A percentile compares a stretch with the other conserved stretches of the same genome.
Conservation (phyloP, 129 eudicot species). For the Flaveria robusta region DNA sequence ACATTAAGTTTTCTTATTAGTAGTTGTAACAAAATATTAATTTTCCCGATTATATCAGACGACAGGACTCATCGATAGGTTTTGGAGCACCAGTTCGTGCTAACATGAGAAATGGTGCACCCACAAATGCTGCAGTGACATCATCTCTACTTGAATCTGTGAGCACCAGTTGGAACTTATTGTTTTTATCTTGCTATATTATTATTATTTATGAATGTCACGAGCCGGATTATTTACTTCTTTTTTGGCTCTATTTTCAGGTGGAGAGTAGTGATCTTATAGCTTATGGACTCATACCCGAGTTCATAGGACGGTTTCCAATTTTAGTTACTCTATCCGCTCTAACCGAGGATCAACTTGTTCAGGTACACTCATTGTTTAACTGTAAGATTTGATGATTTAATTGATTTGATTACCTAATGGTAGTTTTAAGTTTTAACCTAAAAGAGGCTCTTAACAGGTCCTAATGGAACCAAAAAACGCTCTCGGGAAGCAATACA, state of each 20-base stretch:
- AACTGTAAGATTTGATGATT: no score
- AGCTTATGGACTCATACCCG: slow-evolving; percentile 93
- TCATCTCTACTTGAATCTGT: slow-evolving; percentile 81
- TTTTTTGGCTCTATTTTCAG: slow-evolving; percentile 41
- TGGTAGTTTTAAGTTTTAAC: not conserved
- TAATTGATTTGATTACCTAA: not conserved
- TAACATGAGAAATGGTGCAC: slow-evolving; percentile 78
- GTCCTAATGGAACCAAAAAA: slow-evolving; percentile 89
- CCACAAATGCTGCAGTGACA: slow-evolving; percentile 65
- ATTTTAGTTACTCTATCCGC: slow-evolving; percentile 84
- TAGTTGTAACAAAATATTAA: slow-evolving; percentile 1
- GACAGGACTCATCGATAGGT: slow-evolving; percentile 96
- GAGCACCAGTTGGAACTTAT: slow-evolving; percentile 37
- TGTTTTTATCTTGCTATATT: not conserved
- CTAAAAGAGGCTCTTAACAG: slow-evolving; percentile 30
- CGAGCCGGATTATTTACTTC: not conserved
- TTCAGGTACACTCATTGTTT: slow-evolving; percentile 53
- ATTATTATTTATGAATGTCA: not conserved
- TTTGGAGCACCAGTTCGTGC: slow-evolving; percentile 99
- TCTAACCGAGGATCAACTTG: slow-evolving; percentile 83
- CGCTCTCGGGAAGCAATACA: slow-evolving; percentile 93
- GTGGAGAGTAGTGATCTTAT: slow-evolving; percentile 96
- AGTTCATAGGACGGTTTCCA: slow-evolving; percentile 92
- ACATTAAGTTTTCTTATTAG: slow-evolving; percentile 9
- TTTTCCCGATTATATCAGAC: slow-evolving; percentile 49